phyloP scores from a whole-genome alignment of 495 filamentous ascomycete species.

The Niebla homalea region DNA sequence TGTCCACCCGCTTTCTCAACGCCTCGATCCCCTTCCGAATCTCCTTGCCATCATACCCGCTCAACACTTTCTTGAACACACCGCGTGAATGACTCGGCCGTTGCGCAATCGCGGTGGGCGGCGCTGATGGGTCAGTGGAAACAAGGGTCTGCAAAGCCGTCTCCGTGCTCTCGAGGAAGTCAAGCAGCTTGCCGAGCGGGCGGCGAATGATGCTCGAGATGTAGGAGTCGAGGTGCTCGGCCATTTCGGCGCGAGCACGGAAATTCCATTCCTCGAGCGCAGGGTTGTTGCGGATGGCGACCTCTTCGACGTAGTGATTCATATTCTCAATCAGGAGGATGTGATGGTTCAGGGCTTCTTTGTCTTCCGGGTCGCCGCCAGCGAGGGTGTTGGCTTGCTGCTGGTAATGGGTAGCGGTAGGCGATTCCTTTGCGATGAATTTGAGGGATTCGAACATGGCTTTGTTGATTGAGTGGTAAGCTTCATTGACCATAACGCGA shows the following conservation, averaged over 20 bases:
- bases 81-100: constrained; percentile 67
- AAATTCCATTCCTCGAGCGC: constrained; percentile 71
- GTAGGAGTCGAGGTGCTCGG: constrained; percentile 81
- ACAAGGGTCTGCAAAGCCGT: constrained; percentile 35
- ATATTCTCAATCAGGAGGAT: constrained; percentile 97
- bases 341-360: constrained; percentile 90
- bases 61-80: constrained; percentile 72
- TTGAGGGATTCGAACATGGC: constrained; percentile 95
- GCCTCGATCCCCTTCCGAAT: constrained; percentile 72
- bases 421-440: constrained; percentile 88
- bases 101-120: constrained; percentile 39
- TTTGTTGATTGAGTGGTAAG: constrained; percentile 79
- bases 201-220: constrained; percentile 76
- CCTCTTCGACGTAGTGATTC: constrained; percentile 91
- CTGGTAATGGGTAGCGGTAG: constrained; percentile 21
- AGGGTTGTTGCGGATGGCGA: constrained; percentile 58
- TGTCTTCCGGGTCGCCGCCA: constrained; percentile 67
- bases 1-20: constrained; percentile 80
- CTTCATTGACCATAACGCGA: constrained; percentile 66
- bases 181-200: constrained; percentile 78
- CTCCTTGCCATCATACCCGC: constrained; percentile 67
- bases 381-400: constrained; percentile 15
- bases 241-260: constrained; percentile 61
- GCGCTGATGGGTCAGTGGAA: constrained; percentile 26
- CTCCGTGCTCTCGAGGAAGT: constrained; percentile 77